Evolutionary conservation across 2,329 filamentous ascomycete genomes (phyloP), one percentile per base, ranked within the genome.

Genomic region (Neospermospora avenae): DNA sequence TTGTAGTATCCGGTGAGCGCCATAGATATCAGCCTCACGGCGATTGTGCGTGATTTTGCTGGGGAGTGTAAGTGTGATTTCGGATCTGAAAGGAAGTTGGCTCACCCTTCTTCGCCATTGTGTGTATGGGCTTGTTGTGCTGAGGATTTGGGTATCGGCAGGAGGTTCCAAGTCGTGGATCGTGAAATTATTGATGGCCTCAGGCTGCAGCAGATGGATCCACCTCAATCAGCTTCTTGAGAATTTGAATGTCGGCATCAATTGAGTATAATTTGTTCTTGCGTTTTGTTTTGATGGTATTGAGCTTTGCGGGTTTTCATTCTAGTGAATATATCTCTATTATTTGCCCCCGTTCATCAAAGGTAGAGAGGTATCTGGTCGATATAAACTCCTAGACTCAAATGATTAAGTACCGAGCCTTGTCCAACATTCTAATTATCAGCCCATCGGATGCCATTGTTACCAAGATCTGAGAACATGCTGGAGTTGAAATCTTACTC

Each of bases 1-100:
- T 93, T 93, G 82, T 93, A 99, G 83, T 92, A 99, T 72, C 95
- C 95, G 25, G 95, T 99, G 88, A 96, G 88, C 74, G 95, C 95
- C 95, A 99, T 99, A 65, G 92, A 96, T 75, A 99, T 81, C 68
- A 99, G 88, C 74, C 95, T 93, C 75, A 97, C 93, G 74, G 90
- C 85, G 74, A 99, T 88, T 68, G 93, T 88, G 75, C 96, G 91
- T 73, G 93, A 90, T 82, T 98, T 98, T 28, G 57, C 72, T 74
- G 58, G 20, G 2, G 34, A 11, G n/a, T 3, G 18, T 48, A 22
- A 53, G 42, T 22, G 18, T 39, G 44, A n/a, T 7, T 5, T 10
- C 18, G 14, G 3, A 25, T 16, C 5, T 35, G 8, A 16, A 3
- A 16, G 5, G 42, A 25, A 11, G 2, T 8, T 37, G 18, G 8